Percentiles rank a stretch among this genome's conserved stretches.
phyloP scores from a whole-genome alignment of 352 stramenopile genomes.

The Phytopythium aichiense region DNA sequence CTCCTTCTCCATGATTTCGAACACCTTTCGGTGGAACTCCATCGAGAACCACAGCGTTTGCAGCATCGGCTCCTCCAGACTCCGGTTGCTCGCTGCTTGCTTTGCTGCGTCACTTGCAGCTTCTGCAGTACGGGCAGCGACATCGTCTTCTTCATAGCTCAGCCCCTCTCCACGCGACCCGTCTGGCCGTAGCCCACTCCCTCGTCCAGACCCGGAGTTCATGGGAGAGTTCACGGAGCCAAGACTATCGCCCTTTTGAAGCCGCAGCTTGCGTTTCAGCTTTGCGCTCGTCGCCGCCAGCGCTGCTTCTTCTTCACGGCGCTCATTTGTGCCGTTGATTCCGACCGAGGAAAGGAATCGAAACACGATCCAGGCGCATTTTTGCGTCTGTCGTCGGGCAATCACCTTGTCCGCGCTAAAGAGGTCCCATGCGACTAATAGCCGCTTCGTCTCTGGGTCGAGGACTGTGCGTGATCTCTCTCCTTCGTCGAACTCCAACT shows the following conservation, averaged over 20 bases:
- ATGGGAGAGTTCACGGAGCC: slow-evolving; percentile 16
- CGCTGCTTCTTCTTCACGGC: slow-evolving; percentile 69
- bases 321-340: slow-evolving; percentile 65
- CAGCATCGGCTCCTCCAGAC: slow-evolving; percentile 67
- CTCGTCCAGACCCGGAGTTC: slow-evolving; percentile 15
- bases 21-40: slow-evolving; percentile 84
- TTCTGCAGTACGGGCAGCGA: slow-evolving; percentile 50
- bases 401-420: slow-evolving; percentile 71
- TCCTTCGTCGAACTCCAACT: slow-evolving; percentile 19
- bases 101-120: slow-evolving; percentile 79
- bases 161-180: slow-evolving; percentile 12
- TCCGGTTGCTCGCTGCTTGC: slow-evolving; percentile 59
- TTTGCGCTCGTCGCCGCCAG: slow-evolving; percentile 63
- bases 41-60: slow-evolving; percentile 87
- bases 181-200: background rate
- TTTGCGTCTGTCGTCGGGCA: slow-evolving; percentile 60
- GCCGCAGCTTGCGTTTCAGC: slow-evolving; percentile 58
- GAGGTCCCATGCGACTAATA: slow-evolving; percentile 39
- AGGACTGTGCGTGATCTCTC: background rate
- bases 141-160: slow-evolving; percentile 56
- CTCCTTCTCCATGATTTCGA: slow-evolving; percentile 83
- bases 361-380: slow-evolving; percentile 81
- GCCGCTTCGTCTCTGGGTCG: slow-evolving; percentile 10
- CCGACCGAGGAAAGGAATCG: slow-evolving; percentile 68
- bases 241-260: slow-evolving; percentile 33